Percentiles rank a stretch among this genome's conserved stretches.
These are phyloP conservation scores for Suillus americanus DNA, from an alignment of 768 basidiomycete species.

Conservation along the genomic window DNA sequence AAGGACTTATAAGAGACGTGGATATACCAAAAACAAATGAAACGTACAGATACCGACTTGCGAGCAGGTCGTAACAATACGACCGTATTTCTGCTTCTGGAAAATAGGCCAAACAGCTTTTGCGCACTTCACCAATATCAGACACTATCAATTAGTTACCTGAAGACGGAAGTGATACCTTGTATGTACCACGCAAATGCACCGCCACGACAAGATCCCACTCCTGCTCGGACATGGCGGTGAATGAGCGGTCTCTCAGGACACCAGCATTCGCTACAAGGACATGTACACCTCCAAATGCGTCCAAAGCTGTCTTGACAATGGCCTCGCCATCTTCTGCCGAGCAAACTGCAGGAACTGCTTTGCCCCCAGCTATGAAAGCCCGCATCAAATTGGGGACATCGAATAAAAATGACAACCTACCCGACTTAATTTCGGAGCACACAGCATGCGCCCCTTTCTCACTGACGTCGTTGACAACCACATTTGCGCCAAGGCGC, in stretches of 20 bases:
- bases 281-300: slow-evolving; percentile 86
- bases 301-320: slow-evolving; percentile 81
- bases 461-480: slow-evolving; percentile 92
- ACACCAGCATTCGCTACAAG: slow-evolving; percentile 94
- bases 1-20: slow-evolving; percentile 1
- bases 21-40: not conserved
- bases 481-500: slow-evolving; percentile 92
- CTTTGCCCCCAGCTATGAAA: slow-evolving; percentile 80
- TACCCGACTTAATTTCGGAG: slow-evolving; percentile 81
- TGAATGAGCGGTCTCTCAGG: slow-evolving; percentile 90
- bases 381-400: not conserved
- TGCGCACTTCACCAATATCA: slow-evolving; percentile 54
- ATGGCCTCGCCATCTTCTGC: slow-evolving; percentile 91
- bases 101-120: slow-evolving; percentile 97
- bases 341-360: slow-evolving; percentile 77
- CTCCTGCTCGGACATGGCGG: slow-evolving; percentile 84
- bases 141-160: not conserved
- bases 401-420: slow-evolving; percentile 13
- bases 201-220: slow-evolving; percentile 93
- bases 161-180: slow-evolving; percentile 42
- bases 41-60: slow-evolving; percentile 90
- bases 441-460: slow-evolving; percentile 84
- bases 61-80: slow-evolving; percentile 93
- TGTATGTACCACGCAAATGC: slow-evolving; percentile 90
- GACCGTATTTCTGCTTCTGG: slow-evolving; percentile 94